Evolutionary conservation across 2,329 filamentous ascomycete genomes (phyloP).

Genomic region (Ophiostoma tasmaniense): DNA sequence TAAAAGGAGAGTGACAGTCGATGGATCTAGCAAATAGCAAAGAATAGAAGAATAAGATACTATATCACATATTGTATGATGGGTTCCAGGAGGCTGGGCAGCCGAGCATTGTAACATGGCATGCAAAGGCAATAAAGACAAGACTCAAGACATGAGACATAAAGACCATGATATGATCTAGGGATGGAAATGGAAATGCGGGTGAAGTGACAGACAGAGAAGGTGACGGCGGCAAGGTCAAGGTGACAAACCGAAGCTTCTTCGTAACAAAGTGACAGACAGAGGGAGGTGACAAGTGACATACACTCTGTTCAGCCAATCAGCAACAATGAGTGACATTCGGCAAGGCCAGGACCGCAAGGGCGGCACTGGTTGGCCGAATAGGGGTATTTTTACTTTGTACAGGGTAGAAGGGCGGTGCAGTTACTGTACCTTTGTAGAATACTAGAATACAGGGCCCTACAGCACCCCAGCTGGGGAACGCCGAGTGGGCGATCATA

Average conservation of each 20-base stretch:
- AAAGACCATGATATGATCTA: not conserved
- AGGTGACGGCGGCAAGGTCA: not conserved
- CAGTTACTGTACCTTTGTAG: too few relatives aligned
- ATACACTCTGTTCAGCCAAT: too few relatives aligned
- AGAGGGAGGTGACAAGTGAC: not conserved
- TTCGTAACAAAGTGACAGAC: not conserved
- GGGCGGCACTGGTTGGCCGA: slow-evolving; percentile 1
- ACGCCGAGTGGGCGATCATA: not conserved
- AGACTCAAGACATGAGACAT: too few relatives aligned
- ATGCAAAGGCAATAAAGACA: not conserved
- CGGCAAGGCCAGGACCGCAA: not conserved
- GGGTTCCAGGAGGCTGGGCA: not conserved
- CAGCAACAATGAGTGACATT: not conserved
- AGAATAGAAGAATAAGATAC: not conserved
- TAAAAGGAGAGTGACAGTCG: not conserved
- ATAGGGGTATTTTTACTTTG: not conserved
- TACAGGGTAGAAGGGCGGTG: not conserved
- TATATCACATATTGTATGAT: not conserved
- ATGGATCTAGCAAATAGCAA: not conserved
- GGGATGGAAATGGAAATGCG: not conserved
- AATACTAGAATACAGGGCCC: not conserved
- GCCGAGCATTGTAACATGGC: not conserved
- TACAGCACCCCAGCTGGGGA: not conserved
- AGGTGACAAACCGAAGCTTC: not conserved
- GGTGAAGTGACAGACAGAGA: not conserved